phyloP scores from a whole-genome alignment of 208 protist genomes.

The Trichomonas vaginalis region DNA sequence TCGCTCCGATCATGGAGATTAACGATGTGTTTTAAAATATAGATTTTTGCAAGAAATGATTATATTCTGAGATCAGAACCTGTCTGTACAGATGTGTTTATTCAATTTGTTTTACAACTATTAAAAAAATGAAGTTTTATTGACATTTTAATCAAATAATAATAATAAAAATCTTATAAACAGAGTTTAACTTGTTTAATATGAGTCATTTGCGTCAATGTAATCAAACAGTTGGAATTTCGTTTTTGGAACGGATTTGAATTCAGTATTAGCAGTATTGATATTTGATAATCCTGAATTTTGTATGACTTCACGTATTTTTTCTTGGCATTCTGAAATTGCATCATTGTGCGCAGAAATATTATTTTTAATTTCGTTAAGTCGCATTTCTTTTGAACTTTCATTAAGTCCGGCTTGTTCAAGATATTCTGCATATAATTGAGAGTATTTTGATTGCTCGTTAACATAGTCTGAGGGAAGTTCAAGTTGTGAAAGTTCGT shows the following conservation, averaged over 20 bases:
- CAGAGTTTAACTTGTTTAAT: too few species aligned
- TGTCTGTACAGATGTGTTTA: too few species aligned
- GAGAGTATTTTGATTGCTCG: neutral
- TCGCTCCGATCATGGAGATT: too few species aligned
- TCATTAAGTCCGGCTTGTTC: neutral
- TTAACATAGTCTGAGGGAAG: neutral
- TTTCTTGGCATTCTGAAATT: neutral
- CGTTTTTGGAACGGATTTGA: neutral
- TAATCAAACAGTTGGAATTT: neutral
- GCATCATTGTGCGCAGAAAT: neutral
- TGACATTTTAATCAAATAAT: too few species aligned
- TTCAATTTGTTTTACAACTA: too few species aligned
- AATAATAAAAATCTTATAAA: too few species aligned
- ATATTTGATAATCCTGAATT: neutral
- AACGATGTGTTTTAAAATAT: too few species aligned
- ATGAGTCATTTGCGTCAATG: neutral
- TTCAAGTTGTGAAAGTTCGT: neutral
- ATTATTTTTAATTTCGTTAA: neutral
- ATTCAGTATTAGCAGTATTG: neutral
- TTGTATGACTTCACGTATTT: neutral
- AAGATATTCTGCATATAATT: neutral
- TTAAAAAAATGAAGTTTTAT: too few species aligned
- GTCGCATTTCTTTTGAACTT: neutral
- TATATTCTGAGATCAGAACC: too few species aligned
- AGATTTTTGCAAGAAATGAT: too few species aligned